These are phyloP conservation scores for Thermothelomyces thermophilus DNA, from an alignment of 2,329 filamentous ascomycete genomes.

Conservation along the genomic window DNA sequence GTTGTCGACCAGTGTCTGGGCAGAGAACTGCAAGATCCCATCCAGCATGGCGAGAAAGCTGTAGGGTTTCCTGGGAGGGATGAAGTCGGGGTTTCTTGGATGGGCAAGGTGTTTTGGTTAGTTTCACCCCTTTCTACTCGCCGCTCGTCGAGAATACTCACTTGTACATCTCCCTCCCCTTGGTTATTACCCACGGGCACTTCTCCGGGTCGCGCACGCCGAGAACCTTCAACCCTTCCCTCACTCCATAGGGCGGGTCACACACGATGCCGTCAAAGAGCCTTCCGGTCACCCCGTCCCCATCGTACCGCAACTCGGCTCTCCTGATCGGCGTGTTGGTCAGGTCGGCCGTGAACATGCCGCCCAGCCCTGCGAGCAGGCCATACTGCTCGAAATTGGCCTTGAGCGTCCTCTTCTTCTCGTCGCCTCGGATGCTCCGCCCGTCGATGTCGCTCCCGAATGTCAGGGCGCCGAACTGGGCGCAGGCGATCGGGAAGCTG, in stretches of 20 bases:
- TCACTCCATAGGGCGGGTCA: conserved; percentile 91
- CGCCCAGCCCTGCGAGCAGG: conserved; percentile 59
- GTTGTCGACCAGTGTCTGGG: conserved; percentile 65
- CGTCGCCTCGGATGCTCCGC: conserved; percentile 71
- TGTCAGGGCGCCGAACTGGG: conserved; percentile 78
- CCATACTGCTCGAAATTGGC: conserved; percentile 84
- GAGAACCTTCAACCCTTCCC: conserved; percentile 84
- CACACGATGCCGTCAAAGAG: conserved; percentile 88
- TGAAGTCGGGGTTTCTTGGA: conserved; percentile 56
- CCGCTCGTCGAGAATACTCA: conserved; percentile 35
- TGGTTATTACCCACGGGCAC: conserved; percentile 53
- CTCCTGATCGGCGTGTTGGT: conserved; percentile 73
- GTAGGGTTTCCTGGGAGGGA: conserved; percentile 87
- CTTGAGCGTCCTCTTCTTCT: conserved; percentile 44
- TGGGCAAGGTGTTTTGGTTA: neutral
- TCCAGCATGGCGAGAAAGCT: conserved; percentile 85
- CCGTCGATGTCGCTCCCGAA: conserved; percentile 93
- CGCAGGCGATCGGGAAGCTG: conserved; percentile 82
- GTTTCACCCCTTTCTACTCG: neutral
- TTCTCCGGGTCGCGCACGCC: conserved; percentile 65
- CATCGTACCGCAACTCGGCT: conserved; percentile 29
- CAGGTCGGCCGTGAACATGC: conserved; percentile 77
- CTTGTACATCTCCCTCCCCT: conserved; percentile 64
- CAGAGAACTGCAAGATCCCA: conserved; percentile 80
- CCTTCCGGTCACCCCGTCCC: conserved; percentile 28